These are phyloP conservation scores for Clonostachys rosea DNA, from an alignment of 2,329 filamentous ascomycete genomes.

Conservation along the genomic window DNA sequence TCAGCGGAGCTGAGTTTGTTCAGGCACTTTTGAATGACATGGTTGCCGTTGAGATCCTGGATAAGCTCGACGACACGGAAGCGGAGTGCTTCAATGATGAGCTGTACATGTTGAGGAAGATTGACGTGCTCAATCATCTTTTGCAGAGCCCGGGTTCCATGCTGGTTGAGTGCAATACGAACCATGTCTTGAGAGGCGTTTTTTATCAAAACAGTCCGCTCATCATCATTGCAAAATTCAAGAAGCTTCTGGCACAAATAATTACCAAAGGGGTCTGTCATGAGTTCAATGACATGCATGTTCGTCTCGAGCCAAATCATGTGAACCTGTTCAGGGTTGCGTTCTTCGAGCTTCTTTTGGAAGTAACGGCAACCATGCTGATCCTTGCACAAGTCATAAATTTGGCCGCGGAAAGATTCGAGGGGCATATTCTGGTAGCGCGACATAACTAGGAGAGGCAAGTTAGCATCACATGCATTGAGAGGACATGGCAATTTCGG, in stretches of 20 bases:
- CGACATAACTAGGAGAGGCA: slow-evolving; percentile 54
- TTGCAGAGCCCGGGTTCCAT: slow-evolving; percentile 91
- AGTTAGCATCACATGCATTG: not conserved
- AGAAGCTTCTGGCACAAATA: slow-evolving; percentile 98
- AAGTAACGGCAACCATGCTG: slow-evolving; percentile 96
- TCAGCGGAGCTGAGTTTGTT: slow-evolving; percentile 85
- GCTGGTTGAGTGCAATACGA: slow-evolving; percentile 91
- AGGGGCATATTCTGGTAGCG: slow-evolving; percentile 81
- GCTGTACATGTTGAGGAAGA: slow-evolving; percentile 76
- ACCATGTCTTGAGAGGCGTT: slow-evolving; percentile 87
- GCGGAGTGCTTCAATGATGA: slow-evolving; percentile 81
- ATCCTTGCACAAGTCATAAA: slow-evolving; percentile 92
- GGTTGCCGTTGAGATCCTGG: slow-evolving; percentile 96
- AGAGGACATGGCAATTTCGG: not conserved
- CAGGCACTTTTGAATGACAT: slow-evolving; percentile 98
- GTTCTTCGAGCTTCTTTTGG: slow-evolving; percentile 95
- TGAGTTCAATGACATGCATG: slow-evolving; percentile 90
- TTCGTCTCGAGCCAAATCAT: slow-evolving; percentile 95
- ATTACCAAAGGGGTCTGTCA: slow-evolving; percentile 99
- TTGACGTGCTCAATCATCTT: slow-evolving; percentile 99
- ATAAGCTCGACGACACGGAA: slow-evolving; percentile 89
- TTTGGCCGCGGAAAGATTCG: slow-evolving; percentile 74
- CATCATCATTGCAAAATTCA: slow-evolving; percentile 91
- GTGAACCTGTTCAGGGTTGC: slow-evolving; percentile 75
- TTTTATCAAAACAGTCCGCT: slow-evolving; percentile 87